Base-by-base conservation (phyloP, 2,329 filamentous ascomycete species). In the Alternaria sp. region DNA sequence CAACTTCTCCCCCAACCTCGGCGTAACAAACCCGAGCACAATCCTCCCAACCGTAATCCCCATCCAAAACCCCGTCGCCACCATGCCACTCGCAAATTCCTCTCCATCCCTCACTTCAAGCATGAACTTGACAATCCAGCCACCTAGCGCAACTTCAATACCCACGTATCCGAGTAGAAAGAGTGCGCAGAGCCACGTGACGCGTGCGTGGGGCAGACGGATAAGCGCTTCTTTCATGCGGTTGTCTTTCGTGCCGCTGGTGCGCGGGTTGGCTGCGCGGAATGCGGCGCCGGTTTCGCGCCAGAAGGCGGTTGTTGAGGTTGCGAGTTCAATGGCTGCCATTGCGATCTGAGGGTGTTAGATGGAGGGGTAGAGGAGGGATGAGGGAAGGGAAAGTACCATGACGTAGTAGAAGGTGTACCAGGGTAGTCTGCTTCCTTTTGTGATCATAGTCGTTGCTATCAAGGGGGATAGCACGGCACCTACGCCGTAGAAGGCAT, bases 91-190 rank as follows among this genome's bases (percentile, higher is more conserved):
- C 3, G 89, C 85, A 73, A 96, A 95, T 0, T 88, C 82, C 23
- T 83, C 85, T 4, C 89, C 92, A 40, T 90, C 79, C 13, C 93
- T 87, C 23, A 93, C 89, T 19, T 87, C 83, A n/a, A 94, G 88
- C 92, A 97, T 96, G 76, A 97, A 74, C 1, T 90, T 90, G 52
- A 93, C 90, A 66, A 96, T 90, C 92, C 92, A 96, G 15, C 92
- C 92, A 19, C 90, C 90, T 3, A 93, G 82, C 1, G 88, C 88
- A 63, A 93, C 90, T 79, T 97, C 93, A 6, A 88, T 86, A 5
- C 93, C 93, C 1, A 95, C 90, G 72, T 96, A 96, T 9, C 88
- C 88, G 5, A 96, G 85, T 13, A 96, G 81, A 76, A 96, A 96
- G 2, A 91, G 64, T 3, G 92, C 86, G 46, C 88, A 84, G n/a